Conservation (phyloP, 2,329 filamentous ascomycete species). For the Uncinocarpus reesii region DNA sequence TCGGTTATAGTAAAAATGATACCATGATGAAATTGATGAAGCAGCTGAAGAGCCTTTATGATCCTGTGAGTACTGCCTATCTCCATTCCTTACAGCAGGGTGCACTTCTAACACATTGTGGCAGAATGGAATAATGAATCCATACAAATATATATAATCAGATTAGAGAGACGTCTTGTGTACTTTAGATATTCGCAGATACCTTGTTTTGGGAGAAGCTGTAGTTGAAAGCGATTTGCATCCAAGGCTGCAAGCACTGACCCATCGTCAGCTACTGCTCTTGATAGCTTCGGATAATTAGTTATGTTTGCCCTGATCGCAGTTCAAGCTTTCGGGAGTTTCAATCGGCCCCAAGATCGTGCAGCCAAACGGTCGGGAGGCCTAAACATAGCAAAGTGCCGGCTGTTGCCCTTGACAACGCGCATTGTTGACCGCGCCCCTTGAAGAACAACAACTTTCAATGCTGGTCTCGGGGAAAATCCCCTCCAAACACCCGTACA, state of each 20-base stretch:
- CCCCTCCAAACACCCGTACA: slow-evolving; percentile 2
- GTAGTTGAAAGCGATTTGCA: too few species aligned
- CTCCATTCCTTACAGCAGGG: slow-evolving; percentile 10
- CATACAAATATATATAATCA: slow-evolving; percentile 77
- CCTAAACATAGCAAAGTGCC: not conserved
- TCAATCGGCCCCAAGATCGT: not conserved
- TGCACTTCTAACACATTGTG: slow-evolving; percentile 17
- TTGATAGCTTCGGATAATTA: too few species aligned
- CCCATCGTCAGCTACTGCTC: too few species aligned
- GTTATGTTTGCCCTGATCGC: too few species aligned
- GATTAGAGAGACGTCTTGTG: too few species aligned
- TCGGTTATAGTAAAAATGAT: slow-evolving; percentile 82
- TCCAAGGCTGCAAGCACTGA: too few species aligned
- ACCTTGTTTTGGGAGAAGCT: too few species aligned
- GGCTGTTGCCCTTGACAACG: slow-evolving; percentile 20
- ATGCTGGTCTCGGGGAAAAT: slow-evolving; percentile 1
- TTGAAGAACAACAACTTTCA: not conserved
- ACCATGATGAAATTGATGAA: slow-evolving; percentile 87
- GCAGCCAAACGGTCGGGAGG: slow-evolving; percentile 2
- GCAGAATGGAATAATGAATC: slow-evolving; percentile 97
- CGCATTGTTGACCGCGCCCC: not conserved
- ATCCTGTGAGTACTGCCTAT: slow-evolving; percentile 58
- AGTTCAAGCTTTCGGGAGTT: not conserved
- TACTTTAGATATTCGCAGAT: not conserved
- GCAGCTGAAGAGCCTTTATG: slow-evolving; percentile 86